Percentiles rank a stretch among this genome's conserved stretches.
Conservation (phyloP, 371 early-diverging fungal genomes). For the Basidiobolus meristosporus region DNA sequence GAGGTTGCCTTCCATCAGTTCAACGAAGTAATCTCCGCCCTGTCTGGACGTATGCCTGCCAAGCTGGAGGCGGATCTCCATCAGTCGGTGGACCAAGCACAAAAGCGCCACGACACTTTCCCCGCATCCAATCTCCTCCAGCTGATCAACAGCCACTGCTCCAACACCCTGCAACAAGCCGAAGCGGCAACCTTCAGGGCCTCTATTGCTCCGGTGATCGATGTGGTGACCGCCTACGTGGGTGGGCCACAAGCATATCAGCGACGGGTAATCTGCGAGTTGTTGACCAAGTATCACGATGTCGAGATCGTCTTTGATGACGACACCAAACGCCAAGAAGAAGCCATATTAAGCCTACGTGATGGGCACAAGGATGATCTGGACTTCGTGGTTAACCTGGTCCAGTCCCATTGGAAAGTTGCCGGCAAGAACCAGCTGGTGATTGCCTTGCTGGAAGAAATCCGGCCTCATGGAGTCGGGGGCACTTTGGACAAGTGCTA, state of each 20-base stretch:
- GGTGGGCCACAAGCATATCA: slow-evolving; percentile 60
- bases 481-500: slow-evolving; percentile 53
- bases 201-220: slow-evolving; percentile 38
- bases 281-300: slow-evolving; percentile 69
- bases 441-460: slow-evolving; percentile 52
- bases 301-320: slow-evolving; percentile 69
- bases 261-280: slow-evolving; percentile 38
- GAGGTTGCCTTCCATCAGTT: slow-evolving; percentile 79
- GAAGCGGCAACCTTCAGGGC: slow-evolving; percentile 35
- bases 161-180: slow-evolving; percentile 53
- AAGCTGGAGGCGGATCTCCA: slow-evolving; percentile 40
- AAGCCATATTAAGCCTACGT: slow-evolving; percentile 62
- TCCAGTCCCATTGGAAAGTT: slow-evolving; percentile 70
- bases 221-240: slow-evolving; percentile 44
- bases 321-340: slow-evolving; percentile 57
- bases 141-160: too few species aligned
- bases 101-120: too few species aligned
- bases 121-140: slow-evolving; percentile 54
- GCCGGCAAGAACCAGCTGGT: slow-evolving; percentile 60
- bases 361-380: slow-evolving; percentile 70
- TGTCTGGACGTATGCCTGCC: slow-evolving; percentile 76
- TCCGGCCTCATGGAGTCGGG: slow-evolving; percentile 36
- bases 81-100: slow-evolving; percentile 14
- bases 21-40: slow-evolving; percentile 55
- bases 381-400: slow-evolving; percentile 46